A percentile compares a stretch with the other conserved stretches of the same genome.
Conservation (phyloP, 2,329 filamentous ascomycete species). For the Botrytis sinoallii region DNA sequence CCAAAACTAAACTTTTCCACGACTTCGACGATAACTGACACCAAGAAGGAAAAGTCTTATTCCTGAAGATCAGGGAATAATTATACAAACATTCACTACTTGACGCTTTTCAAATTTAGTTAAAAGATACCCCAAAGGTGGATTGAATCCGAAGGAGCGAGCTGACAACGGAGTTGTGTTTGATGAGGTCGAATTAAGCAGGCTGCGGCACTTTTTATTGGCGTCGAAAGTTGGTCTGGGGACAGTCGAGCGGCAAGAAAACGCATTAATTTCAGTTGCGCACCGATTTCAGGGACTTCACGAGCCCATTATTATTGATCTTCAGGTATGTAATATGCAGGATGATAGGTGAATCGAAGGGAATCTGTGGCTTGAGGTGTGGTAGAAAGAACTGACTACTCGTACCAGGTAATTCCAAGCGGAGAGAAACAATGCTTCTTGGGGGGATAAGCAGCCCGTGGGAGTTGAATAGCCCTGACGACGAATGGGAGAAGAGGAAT, state of each 20-base stretch:
- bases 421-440: conserved; percentile 28
- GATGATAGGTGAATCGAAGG: conserved; percentile 26
- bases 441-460: conserved; percentile 31
- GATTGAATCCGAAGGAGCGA: conserved; percentile 17
- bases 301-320: conserved; percentile 27
- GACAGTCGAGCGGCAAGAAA: conserved; percentile 16
- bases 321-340: conserved; percentile 24
- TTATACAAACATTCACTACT: conserved; percentile 15
- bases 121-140: not conserved
- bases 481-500: conserved; percentile 31
- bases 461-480: conserved; percentile 29
- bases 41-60: not conserved
- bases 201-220: conserved; percentile 19
- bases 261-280: conserved; percentile 13
- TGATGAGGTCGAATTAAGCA: conserved; percentile 12
- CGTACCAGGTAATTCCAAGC: conserved; percentile 32
- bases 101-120: conserved; percentile 11
- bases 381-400: conserved; percentile 24
- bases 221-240: conserved; percentile 7
- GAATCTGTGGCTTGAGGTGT: conserved; percentile 32
- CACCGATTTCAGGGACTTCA: conserved; percentile 25
- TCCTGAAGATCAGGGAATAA: not conserved
- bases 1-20: conserved; percentile 1
- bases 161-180: conserved; percentile 3
- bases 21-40: not conserved